These are phyloP conservation scores for Mentha longifolia DNA, from an alignment of 257 asterid species.

Conservation along the genomic window DNA sequence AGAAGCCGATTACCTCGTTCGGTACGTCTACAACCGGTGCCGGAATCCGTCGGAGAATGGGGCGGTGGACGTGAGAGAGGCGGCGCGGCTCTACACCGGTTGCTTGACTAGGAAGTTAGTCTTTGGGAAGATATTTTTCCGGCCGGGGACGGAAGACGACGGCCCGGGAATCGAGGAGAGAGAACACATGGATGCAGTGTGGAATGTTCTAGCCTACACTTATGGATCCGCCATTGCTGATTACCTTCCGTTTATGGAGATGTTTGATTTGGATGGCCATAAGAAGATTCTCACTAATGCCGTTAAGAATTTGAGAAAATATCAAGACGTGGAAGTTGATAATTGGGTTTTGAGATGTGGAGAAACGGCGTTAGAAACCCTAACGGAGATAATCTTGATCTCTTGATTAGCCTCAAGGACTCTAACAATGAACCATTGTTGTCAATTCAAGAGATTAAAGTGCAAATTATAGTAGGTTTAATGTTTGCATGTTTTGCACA, in stretches of 20 bases:
- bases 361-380: no score
- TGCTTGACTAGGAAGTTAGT: constrained; percentile 31
- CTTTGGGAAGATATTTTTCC: constrained; percentile 32
- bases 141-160: constrained; percentile 39
- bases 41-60: neutral
- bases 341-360: constrained; percentile 27
- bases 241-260: constrained; percentile 34
- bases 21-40: constrained; percentile 16
- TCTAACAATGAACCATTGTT: no score
- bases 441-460: constrained; percentile 37
- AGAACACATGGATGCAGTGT: constrained; percentile 37
- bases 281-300: constrained; percentile 28
- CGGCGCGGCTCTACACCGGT: constrained; percentile 32
- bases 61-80: constrained; percentile 30
- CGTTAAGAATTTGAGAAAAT: constrained; percentile 13
- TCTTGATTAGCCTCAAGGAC: no score
- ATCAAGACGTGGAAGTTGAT: constrained; percentile 31
- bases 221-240: constrained; percentile 36
- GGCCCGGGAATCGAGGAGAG: constrained; percentile 44
- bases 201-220: neutral
- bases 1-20: constrained; percentile 41
- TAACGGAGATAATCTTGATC: no score
- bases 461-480: constrained; percentile 35
- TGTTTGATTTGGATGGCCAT: constrained; percentile 42
- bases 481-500: no score